Evolutionary conservation across 768 basidiomycete genomes (phyloP), one percentile per base, ranked within the genome.

Genomic region (Melanogaster broomeanus): DNA sequence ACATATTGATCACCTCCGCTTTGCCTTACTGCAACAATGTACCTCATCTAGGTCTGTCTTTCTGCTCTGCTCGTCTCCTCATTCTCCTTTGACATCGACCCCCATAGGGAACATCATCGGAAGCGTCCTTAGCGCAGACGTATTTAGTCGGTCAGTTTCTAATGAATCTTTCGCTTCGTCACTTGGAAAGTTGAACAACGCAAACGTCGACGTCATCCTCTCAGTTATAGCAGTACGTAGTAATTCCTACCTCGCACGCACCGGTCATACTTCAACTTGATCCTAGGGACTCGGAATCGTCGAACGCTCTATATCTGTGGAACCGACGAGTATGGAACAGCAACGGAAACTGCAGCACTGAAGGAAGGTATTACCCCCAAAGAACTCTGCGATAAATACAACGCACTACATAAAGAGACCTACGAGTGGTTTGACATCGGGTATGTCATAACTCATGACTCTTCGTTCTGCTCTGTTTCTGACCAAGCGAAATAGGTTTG

Each of bases 301-400:
- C 84, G 87, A 39, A 96, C 93, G 0, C 77, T 98, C 28, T 99
- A 96, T 67, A 80, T 99, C 49, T 99, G 97, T 70, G 97, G 97
- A 24, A 98, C 97, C 4, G 97, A 99, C 65, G 97, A 99, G 71
- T 99, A 99, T 62, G 97, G 97, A n/a, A 99, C 97, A 7, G 96
- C 97, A 1, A 97, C 97, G 1, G 97, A 99, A 76, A 98, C 95
- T 3, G 95, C 97, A 69, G 96, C 97, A 4, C 69, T 93, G 52
- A 93, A 93, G 64, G 93, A 96, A 66, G 83, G 85, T 0, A 68
- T 94, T 34, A 84, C 89, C 11, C 89, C 93, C 0, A 76, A 75
- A 54, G 82, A 85, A 59, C 77, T 98, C 2, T 97, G 93, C 68
- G 90, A 94, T 71, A 94, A 95, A 72, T 98, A 98, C 68, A 74